phyloP scores from a whole-genome alignment of 768 basidiomycete genomes.

The Lactifluus pinguis region DNA sequence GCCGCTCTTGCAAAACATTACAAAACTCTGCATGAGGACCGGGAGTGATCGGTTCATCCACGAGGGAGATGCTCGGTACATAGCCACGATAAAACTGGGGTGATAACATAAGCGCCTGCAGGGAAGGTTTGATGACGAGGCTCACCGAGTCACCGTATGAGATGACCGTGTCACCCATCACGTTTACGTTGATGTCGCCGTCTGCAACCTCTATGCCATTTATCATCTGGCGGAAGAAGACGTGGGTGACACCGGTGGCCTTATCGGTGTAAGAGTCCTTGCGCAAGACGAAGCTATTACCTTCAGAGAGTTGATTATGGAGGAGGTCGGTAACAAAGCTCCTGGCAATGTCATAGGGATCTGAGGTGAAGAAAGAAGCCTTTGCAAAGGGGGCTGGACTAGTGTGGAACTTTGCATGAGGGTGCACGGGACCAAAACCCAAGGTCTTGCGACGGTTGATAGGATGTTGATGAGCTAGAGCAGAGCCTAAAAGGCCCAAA shows the following conservation, averaged over 20 bases:
- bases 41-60: constrained; percentile 19
- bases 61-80: constrained; percentile 31
- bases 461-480: constrained; percentile 13
- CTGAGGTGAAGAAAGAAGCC: constrained; percentile 23
- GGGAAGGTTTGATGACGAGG: neutral
- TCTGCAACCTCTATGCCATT: constrained; percentile 84
- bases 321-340: constrained; percentile 49
- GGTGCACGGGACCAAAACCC: constrained; percentile 75
- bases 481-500: constrained; percentile 18
- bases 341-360: constrained; percentile 55
- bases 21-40: constrained; percentile 49
- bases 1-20: constrained; percentile 31
- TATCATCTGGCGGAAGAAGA: constrained; percentile 79
- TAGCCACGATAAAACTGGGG: constrained; percentile 68
- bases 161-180: constrained; percentile 30
- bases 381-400: constrained; percentile 31
- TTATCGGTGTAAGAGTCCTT: constrained; percentile 82
- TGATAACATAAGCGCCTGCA: neutral
- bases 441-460: constrained; percentile 69
- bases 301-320: constrained; percentile 29
- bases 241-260: constrained; percentile 79
- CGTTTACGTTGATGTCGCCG: constrained; percentile 89
- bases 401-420: constrained; percentile 59
- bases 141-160: constrained; percentile 16
- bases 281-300: constrained; percentile 49